Evolutionary conservation across 2,329 filamentous ascomycete species (phyloP).

Genomic region (Cytospora mali): DNA sequence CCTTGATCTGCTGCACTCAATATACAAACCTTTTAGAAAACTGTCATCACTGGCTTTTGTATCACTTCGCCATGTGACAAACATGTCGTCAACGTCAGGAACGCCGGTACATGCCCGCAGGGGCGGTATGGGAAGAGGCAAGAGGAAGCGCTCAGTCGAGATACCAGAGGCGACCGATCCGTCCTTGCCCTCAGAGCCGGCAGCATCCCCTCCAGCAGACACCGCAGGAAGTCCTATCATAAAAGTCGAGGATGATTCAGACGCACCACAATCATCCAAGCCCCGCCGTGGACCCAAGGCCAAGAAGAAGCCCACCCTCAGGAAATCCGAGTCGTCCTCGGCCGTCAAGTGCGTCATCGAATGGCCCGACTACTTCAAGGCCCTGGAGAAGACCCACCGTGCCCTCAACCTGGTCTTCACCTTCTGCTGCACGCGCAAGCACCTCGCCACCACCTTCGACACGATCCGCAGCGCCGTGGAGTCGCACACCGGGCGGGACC

Average conservation of each 20-base stretch:
- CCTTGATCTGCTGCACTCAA: not conserved
- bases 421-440: conserved; percentile 90
- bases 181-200: conserved; percentile 5
- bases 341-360: conserved; percentile 43
- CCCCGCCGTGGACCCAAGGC: conserved; percentile 21
- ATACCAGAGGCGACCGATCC: conserved; percentile 26
- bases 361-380: conserved; percentile 77
- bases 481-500: conserved; percentile 70
- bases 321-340: conserved; percentile 23
- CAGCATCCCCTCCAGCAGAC: not conserved
- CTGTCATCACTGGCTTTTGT: not conserved
- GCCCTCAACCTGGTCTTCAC: conserved; percentile 93
- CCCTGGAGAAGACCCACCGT: conserved; percentile 74
- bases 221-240: not conserved
- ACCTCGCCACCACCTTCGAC: conserved; percentile 88
- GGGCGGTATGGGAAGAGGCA: conserved; percentile 5
- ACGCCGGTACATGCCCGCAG: conserved; percentile 20
- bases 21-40: not conserved
- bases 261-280: conserved; percentile 6
- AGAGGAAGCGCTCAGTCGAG: conserved; percentile 23
- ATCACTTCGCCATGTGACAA: conserved; percentile 9
- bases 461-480: conserved; percentile 86
- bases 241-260: conserved; percentile 19
- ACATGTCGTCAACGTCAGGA: conserved; percentile 21
- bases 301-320: conserved; percentile 27